phyloP scores from a whole-genome alignment of 345 rosid genomes.

The Hevea brasiliensis region DNA sequence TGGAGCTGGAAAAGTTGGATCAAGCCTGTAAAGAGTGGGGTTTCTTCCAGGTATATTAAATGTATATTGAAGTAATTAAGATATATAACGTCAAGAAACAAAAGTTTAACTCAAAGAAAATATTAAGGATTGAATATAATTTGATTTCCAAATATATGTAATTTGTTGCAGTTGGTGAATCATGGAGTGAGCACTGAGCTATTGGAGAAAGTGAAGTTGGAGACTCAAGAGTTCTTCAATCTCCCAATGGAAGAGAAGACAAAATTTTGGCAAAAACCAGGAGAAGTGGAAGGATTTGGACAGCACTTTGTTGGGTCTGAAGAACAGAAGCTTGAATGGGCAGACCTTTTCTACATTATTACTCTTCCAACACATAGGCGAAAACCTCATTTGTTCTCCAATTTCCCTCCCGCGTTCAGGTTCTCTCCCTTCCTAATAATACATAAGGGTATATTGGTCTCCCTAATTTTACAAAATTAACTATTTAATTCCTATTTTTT shows the following conservation, averaged over 20 bases:
- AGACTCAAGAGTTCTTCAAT: constrained; percentile 9
- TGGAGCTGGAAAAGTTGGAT: constrained; percentile 8
- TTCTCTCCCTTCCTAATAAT: too few relatives aligned
- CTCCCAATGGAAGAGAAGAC: constrained; percentile 11
- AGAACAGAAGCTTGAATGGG: constrained; percentile 22
- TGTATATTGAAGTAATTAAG: too few relatives aligned
- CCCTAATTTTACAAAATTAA: too few relatives aligned
- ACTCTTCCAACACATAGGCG: constrained; percentile 9
- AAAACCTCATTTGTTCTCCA: constrained; percentile 6
- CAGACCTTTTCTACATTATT: constrained; percentile 7
- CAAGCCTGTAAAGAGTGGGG: constrained; percentile 19
- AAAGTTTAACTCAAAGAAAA: too few relatives aligned
- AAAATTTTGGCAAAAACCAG: neutral
- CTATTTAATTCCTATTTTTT: too few relatives aligned
- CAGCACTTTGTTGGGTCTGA: constrained; percentile 23
- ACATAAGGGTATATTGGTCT: too few relatives aligned
- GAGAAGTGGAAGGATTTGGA: constrained; percentile 19
- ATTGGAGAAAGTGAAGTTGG: constrained; percentile 13
- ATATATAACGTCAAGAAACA: too few relatives aligned
- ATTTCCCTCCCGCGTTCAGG: constrained; percentile 8
- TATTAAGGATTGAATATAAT: too few relatives aligned
- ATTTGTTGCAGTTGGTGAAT: constrained; percentile 7
- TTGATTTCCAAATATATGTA: too few relatives aligned
- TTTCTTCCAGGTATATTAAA: constrained; percentile 24
- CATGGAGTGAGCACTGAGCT: constrained; percentile 16